These are phyloP conservation scores for Candida pseudoglaebosa DNA, from an alignment of 805 yeast species.

Conservation along the genomic window DNA sequence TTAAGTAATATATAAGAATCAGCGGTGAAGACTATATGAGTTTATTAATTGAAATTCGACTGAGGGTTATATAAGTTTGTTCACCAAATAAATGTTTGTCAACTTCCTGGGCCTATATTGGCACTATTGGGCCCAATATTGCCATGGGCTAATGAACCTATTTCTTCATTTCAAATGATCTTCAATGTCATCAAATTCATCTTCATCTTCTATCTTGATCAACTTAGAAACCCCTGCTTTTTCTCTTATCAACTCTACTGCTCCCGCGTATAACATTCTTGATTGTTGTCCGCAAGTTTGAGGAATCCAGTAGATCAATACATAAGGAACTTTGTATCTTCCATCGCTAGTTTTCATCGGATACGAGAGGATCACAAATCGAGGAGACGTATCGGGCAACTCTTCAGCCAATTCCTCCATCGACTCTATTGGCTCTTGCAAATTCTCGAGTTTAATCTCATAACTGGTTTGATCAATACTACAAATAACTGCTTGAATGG, in stretches of 20 bases:
- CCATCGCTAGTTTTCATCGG: constrained; percentile 72
- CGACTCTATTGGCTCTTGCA: constrained; percentile 42
- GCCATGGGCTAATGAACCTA: not conserved
- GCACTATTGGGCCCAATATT: too few species aligned
- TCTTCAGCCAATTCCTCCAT: constrained; percentile 68
- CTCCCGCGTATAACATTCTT: constrained; percentile 89
- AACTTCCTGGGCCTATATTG: too few species aligned
- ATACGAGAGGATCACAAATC: constrained; percentile 72
- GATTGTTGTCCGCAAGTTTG: constrained; percentile 77
- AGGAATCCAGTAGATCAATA: constrained; percentile 84
- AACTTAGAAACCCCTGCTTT: constrained; percentile 75
- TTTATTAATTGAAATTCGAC: too few species aligned
- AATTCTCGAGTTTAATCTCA: constrained; percentile 47
- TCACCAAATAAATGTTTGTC: too few species aligned
- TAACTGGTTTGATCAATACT: constrained; percentile 53
- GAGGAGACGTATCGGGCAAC: constrained; percentile 77
- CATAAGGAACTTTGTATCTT: constrained; percentile 66
- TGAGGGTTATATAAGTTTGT: too few species aligned
- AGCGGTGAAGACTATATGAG: too few species aligned
- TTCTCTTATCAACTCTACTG: constrained; percentile 72
- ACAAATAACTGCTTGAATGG: constrained; percentile 61
- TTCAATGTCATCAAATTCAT: constrained; percentile 61
- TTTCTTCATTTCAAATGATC: constrained; percentile 16
- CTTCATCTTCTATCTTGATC: constrained; percentile 62
- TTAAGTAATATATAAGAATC: too few species aligned